A percentile compares a stretch with the other conserved stretches of the same genome.
Conservation (phyloP, 2,329 filamentous ascomycete genomes). For the Pseudogymnoascus destructans region DNA sequence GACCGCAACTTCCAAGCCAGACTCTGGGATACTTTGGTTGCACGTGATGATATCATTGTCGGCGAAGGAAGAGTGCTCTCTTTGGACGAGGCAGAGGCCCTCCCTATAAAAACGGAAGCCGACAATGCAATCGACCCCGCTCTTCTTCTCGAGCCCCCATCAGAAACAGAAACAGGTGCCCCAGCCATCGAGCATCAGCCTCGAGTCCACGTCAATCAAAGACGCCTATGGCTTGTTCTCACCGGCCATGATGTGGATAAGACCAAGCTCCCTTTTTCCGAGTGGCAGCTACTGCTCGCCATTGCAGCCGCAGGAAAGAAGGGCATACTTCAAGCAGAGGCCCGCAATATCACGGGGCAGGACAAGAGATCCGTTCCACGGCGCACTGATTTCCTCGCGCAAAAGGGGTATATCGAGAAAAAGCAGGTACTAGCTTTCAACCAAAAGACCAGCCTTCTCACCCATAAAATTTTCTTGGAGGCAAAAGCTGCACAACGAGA, state of each 20-base stretch:
- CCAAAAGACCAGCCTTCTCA: slow-evolving; percentile 50
- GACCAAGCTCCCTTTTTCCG: slow-evolving; percentile 43
- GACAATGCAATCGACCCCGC: not conserved
- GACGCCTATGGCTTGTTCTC: slow-evolving; percentile 45
- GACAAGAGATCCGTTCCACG: slow-evolving; percentile 52
- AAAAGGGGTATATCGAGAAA: slow-evolving; percentile 50
- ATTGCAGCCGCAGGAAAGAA: slow-evolving; percentile 41
- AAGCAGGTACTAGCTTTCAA: slow-evolving; percentile 44
- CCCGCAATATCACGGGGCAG: slow-evolving; percentile 43
- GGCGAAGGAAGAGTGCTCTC: not conserved
- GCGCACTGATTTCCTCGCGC: slow-evolving; percentile 43
- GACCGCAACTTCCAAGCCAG: not conserved
- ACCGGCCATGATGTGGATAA: slow-evolving; percentile 46
- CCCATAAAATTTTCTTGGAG: slow-evolving; percentile 38
- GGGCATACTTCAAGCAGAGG: slow-evolving; percentile 48
- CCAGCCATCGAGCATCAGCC: slow-evolving; percentile 15
- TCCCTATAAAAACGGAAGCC: not conserved
- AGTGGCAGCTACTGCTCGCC: slow-evolving; percentile 45
- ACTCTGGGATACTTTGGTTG: slow-evolving; percentile 1
- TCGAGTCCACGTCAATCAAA: slow-evolving; percentile 38
- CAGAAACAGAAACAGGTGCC: not conserved
- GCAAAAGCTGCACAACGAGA: slow-evolving; percentile 24
- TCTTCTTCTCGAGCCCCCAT: not conserved
- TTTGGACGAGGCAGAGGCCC: slow-evolving; percentile 1
- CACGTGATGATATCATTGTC: slow-evolving; percentile 9